phyloP scores from a whole-genome alignment of 2,329 filamentous ascomycete genomes.

The Clarireedia sp. region DNA sequence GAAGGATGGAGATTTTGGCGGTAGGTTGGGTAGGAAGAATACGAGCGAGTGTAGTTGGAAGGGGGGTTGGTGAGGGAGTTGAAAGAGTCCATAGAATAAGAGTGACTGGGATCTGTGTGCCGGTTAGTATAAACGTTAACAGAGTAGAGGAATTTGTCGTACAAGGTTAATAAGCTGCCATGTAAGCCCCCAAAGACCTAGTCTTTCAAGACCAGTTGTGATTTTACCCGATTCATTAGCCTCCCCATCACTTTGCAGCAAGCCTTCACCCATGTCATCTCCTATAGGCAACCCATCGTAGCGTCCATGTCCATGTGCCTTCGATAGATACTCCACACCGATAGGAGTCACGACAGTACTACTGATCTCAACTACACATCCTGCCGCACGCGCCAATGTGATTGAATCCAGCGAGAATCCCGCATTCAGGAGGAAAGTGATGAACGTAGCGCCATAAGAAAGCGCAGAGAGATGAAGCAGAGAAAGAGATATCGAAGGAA shows the following conservation, averaged over 20 bases:
- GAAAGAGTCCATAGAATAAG: slow-evolving; percentile 30
- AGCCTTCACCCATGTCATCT: neutral
- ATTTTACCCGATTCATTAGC: slow-evolving; percentile 15
- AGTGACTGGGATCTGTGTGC: slow-evolving; percentile 30
- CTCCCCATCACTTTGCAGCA: neutral
- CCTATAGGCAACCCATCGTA: slow-evolving; percentile 11
- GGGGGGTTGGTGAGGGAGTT: slow-evolving; percentile 12
- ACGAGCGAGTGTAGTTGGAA: slow-evolving; percentile 14
- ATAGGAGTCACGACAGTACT: slow-evolving; percentile 45
- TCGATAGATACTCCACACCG: slow-evolving; percentile 35
- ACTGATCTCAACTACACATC: slow-evolving; percentile 44
- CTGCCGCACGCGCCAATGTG: slow-evolving; percentile 38
- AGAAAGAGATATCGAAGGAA: slow-evolving; percentile 41
- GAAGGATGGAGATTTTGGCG: slow-evolving; percentile 9
- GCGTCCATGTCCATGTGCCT: slow-evolving; percentile 25
- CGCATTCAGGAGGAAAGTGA: slow-evolving; percentile 44
- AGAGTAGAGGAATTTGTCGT: slow-evolving; percentile 4
- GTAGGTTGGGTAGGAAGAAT: slow-evolving; percentile 23
- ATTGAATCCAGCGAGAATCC: slow-evolving; percentile 41
- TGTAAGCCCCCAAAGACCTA: slow-evolving; percentile 37
- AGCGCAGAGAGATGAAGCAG: slow-evolving; percentile 48
- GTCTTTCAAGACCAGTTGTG: slow-evolving; percentile 31
- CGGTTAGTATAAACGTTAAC: neutral
- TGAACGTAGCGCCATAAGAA: slow-evolving; percentile 46
- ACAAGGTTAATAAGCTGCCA: slow-evolving; percentile 36